Percentiles rank a stretch among this genome's conserved stretches.
These are phyloP conservation scores for Zopfochytrium polystomum DNA, from an alignment of 371 early-diverging fungal species.

Conservation along the genomic window DNA sequence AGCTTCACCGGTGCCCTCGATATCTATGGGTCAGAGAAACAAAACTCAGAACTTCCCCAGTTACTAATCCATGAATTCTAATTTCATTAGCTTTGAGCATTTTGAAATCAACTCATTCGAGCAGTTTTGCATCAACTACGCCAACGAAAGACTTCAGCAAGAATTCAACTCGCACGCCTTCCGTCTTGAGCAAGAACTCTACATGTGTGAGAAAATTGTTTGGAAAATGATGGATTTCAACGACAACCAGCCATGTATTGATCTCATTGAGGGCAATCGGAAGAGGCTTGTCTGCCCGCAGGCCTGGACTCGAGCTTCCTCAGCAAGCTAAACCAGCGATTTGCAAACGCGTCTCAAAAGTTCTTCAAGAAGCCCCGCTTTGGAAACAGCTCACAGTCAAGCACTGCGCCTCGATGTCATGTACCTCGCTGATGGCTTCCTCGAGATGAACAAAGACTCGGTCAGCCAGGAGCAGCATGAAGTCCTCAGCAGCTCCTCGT, in stretches of 20 bases:
- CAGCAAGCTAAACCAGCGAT: conserved; percentile 80
- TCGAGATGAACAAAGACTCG: conserved; percentile 98
- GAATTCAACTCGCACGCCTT: conserved; percentile 88
- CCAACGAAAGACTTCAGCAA: no score
- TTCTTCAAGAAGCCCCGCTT: conserved; percentile 92
- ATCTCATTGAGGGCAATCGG: conserved; percentile 95
- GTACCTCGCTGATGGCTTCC: conserved; percentile 90
- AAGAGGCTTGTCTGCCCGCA: conserved; percentile 90
- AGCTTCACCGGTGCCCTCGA: conserved; percentile 96
- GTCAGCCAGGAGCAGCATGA: conserved; percentile 88
- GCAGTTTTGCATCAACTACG: no score
- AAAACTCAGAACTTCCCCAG: no score
- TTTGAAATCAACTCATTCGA: no score
- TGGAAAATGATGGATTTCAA: no score
- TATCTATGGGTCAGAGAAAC: conserved; percentile 97
- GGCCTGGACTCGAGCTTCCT: conserved; percentile 81
- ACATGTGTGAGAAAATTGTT: conserved; percentile 87
- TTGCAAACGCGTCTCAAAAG: conserved; percentile 64
- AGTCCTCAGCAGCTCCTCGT: conserved; percentile 66
- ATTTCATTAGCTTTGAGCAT: neutral
- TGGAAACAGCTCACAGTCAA: conserved; percentile 61
- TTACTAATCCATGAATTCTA: neutral
- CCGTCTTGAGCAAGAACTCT: conserved; percentile 98
- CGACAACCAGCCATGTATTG: no score
- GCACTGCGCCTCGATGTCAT: conserved; percentile 75